Conservation (phyloP, 106 monocot species). For the Apostasia shenzhenica region DNA sequence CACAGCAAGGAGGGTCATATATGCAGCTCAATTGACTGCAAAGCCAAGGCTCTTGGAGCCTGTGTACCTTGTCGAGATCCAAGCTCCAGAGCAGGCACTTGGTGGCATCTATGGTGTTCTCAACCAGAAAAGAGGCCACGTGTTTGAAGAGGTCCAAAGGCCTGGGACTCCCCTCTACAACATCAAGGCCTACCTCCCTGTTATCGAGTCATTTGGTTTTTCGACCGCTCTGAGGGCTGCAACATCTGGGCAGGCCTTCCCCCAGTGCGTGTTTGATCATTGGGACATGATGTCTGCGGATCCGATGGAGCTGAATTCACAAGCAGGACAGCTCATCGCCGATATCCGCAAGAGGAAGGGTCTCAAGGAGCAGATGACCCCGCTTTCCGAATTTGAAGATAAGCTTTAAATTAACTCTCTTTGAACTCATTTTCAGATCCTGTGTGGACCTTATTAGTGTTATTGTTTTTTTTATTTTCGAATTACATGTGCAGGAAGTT, state of each 20-base stretch:
- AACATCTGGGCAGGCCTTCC: constrained; percentile 42
- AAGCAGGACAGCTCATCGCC: constrained; percentile 8
- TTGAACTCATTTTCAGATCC: neutral
- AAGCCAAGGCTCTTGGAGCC: constrained; percentile 42
- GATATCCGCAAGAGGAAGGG: constrained; percentile 49
- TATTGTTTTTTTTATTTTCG: too few species aligned
- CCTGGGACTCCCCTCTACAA: constrained; percentile 29
- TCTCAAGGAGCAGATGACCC: constrained; percentile 41
- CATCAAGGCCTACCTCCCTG: constrained; percentile 39
- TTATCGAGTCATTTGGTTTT: constrained; percentile 29
- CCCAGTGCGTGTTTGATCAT: constrained; percentile 38
- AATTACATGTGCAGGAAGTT: too few species aligned
- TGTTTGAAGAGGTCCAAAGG: constrained; percentile 34
- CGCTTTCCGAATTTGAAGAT: constrained; percentile 30
- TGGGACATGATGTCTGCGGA: constrained; percentile 33
- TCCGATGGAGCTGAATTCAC: constrained; percentile 18
- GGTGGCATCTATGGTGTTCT: constrained; percentile 39
- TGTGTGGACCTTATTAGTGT: too few species aligned
- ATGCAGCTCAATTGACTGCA: constrained; percentile 39
- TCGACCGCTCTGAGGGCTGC: constrained; percentile 23
- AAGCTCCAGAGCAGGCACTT: constrained; percentile 31
- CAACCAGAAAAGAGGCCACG: constrained; percentile 32
- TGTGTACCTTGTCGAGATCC: constrained; percentile 45
- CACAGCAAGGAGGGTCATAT: constrained; percentile 40
- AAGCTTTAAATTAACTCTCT: constrained; percentile 18